Percentiles rank a stretch among this genome's conserved stretches.
Conservation (phyloP, 345 rosid species). For the Geranium rotundifolium region DNA sequence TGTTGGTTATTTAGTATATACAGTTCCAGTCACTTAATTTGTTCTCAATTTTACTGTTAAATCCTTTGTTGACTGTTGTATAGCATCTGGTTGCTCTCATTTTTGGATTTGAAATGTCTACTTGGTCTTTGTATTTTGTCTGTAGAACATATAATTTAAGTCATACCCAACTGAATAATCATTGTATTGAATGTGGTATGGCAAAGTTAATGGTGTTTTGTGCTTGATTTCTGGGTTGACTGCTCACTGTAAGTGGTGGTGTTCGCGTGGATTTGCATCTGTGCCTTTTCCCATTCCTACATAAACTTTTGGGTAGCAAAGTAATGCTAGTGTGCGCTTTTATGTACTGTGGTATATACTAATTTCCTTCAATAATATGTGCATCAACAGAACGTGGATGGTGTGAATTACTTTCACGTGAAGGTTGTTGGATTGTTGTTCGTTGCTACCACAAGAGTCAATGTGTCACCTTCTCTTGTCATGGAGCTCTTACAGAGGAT, state of each 20-base stretch:
- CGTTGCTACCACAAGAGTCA: conserved; percentile 92
- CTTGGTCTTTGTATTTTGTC: neutral
- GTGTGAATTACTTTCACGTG: conserved; percentile 97
- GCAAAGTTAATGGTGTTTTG: neutral
- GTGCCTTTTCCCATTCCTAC: neutral
- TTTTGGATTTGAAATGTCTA: neutral
- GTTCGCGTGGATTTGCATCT: neutral
- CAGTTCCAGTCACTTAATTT: neutral
- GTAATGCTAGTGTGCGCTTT: neutral
- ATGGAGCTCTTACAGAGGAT: conserved; percentile 96
- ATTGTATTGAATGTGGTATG: neutral
- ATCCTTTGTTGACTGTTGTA: neutral
- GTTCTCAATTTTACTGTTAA: neutral
- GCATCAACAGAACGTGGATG: conserved; percentile 58
- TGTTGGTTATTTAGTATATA: too few relatives aligned
- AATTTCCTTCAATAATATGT: neutral
- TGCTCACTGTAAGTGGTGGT: neutral
- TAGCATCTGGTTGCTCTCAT: neutral
- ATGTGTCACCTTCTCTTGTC: conserved; percentile 83
- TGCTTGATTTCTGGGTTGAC: neutral
- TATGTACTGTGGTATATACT: neutral
- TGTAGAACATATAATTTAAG: too few relatives aligned
- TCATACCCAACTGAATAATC: neutral
- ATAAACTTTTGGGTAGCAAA: too few relatives aligned
- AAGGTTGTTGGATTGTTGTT: conserved; percentile 85